Percentiles rank a stretch among this genome's conserved stretches.
Evolutionary conservation across 371 early-diverging fungal genomes (phyloP).

Genomic region (Apophysomyces variabilis): DNA sequence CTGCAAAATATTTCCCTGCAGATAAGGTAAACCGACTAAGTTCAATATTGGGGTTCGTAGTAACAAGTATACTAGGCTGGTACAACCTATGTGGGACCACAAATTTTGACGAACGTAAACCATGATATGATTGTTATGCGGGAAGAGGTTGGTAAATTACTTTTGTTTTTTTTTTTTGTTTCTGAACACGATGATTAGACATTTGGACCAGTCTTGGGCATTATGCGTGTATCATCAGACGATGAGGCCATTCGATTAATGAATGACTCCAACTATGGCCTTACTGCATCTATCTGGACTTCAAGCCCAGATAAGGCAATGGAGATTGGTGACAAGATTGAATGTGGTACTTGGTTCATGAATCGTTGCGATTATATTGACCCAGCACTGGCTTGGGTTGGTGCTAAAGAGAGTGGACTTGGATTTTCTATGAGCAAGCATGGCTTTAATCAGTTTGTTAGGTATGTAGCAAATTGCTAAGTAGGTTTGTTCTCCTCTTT

Average conservation of each 20-base stretch:
- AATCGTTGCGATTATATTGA: constrained; percentile 86
- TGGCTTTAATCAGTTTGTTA: constrained; percentile 73
- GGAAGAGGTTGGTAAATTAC: constrained; percentile 60
- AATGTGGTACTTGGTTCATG: constrained; percentile 88
- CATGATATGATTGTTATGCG: constrained; percentile 81
- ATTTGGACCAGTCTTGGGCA: constrained; percentile 86
- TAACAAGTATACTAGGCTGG: constrained; percentile 36
- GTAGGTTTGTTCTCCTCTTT: too few relatives aligned
- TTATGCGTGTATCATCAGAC: constrained; percentile 75
- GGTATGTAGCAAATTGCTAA: constrained; percentile 24
- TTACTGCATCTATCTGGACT: constrained; percentile 90
- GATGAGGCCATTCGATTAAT: constrained; percentile 78
- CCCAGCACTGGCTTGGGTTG: constrained; percentile 84
- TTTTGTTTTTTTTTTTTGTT: background rate
- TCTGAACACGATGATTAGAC: constrained; percentile 35
- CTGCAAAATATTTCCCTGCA: constrained; percentile 54
- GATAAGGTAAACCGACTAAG: constrained; percentile 53
- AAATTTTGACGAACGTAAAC: constrained; percentile 73
- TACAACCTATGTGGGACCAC: constrained; percentile 78
- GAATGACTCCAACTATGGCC: constrained; percentile 84
- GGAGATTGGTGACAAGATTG: constrained; percentile 69
- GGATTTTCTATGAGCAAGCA: constrained; percentile 74
- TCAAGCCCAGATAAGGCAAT: constrained; percentile 61
- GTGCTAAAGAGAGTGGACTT: constrained; percentile 81
- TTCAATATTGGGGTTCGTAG: background rate